These are phyloP conservation scores for Nicotiana paniculata DNA, from an alignment of 257 asterid species.

Conservation along the genomic window DNA sequence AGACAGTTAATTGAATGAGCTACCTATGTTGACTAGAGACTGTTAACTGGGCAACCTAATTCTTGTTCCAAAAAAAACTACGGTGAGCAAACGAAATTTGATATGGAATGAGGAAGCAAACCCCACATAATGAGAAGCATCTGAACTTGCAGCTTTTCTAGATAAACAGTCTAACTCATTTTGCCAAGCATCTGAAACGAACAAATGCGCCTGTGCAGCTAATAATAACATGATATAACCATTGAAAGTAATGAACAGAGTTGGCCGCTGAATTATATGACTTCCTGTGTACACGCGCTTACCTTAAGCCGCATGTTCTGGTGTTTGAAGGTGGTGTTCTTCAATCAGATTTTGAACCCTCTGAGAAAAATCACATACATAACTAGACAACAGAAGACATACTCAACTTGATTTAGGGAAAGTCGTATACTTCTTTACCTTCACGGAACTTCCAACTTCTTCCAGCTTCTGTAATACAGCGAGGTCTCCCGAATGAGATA, in stretches of 20 bases:
- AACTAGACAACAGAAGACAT: not conserved
- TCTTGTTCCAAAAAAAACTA: not conserved
- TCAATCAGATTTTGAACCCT: conserved; percentile 62
- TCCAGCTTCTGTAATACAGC: conserved; percentile 54
- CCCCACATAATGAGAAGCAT: not conserved
- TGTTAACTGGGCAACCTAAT: not conserved
- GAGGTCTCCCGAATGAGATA: conserved; percentile 32
- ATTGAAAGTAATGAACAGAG: not conserved
- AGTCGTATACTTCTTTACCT: conserved; percentile 32
- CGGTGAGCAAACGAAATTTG: not conserved
- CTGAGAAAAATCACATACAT: conserved; percentile 28
- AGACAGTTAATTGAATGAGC: not conserved
- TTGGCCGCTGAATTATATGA: not conserved
- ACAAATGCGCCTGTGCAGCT: not conserved
- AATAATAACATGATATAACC: not conserved
- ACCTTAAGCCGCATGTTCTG: conserved; percentile 28
- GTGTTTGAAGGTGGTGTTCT: conserved; percentile 36
- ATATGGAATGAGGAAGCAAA: not conserved
- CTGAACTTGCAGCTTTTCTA: not conserved
- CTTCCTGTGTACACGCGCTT: not conserved
- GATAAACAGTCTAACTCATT: not conserved
- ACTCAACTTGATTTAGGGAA: not conserved
- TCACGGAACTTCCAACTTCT: conserved; percentile 70
- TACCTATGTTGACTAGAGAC: not conserved
- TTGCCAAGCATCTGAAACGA: not conserved